A percentile compares a stretch with the other conserved stretches of the same genome.
phyloP scores from a whole-genome alignment of 192 early-diverging fungal species.

The Coemansia sp. region DNA sequence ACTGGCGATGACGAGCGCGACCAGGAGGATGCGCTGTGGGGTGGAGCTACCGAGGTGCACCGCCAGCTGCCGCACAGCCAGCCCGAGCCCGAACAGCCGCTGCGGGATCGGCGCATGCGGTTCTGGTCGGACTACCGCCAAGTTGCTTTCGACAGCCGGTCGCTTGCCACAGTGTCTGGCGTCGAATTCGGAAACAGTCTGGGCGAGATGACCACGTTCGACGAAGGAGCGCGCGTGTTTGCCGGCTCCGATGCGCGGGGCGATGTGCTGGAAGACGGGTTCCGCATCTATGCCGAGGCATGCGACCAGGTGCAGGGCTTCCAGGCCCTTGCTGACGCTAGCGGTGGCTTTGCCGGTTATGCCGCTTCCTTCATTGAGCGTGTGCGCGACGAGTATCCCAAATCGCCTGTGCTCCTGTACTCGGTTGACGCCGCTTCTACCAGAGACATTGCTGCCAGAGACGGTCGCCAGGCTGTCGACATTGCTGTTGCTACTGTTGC shows the following conservation, averaged over 20 bases:
- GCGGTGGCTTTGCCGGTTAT: slow-evolving; percentile 74
- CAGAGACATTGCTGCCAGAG: neutral
- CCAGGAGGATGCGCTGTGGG: slow-evolving; percentile 24
- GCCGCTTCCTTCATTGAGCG: slow-evolving; percentile 57
- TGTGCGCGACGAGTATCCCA: slow-evolving; percentile 72
- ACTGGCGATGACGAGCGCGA: slow-evolving; percentile 11
- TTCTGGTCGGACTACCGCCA: slow-evolving; percentile 84
- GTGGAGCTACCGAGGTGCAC: slow-evolving; percentile 33
- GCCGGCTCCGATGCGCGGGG: slow-evolving; percentile 18
- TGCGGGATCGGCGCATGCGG: slow-evolving; percentile 11
- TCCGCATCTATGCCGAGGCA: slow-evolving; percentile 41
- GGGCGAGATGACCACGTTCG: slow-evolving; percentile 58
- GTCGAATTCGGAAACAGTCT: slow-evolving; percentile 59
- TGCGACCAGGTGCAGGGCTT: slow-evolving; percentile 63
- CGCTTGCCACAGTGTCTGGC: slow-evolving; percentile 54
- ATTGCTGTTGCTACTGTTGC: slow-evolving; percentile 24
- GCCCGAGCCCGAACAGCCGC: neutral
- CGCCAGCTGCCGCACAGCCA: slow-evolving; percentile 18
- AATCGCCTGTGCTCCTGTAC: slow-evolving; percentile 61
- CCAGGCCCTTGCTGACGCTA: slow-evolving; percentile 64
- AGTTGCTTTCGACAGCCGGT: slow-evolving; percentile 71
- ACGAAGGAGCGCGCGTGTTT: slow-evolving; percentile 58
- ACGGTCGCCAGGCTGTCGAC: slow-evolving; percentile 16
- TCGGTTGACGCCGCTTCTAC: slow-evolving; percentile 39
- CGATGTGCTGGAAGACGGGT: slow-evolving; percentile 36